phyloP scores from a whole-genome alignment of 1,284 basidiomycete species.

The Microbotryomycetes sp. region DNA sequence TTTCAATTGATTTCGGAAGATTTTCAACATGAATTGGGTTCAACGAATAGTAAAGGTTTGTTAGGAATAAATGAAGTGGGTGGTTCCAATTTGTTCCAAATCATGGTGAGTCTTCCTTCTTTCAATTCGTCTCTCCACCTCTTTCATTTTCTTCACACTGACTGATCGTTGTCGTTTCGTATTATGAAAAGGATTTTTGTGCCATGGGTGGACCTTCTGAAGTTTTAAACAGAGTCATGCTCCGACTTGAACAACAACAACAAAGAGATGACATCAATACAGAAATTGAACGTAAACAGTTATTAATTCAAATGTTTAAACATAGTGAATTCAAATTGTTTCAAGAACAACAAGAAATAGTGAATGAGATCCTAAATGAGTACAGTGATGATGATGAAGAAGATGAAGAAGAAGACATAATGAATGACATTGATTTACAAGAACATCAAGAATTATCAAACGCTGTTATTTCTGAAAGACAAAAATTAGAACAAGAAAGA shows the following conservation, averaged over 20 bases:
- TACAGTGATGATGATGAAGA: not conserved
- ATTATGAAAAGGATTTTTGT: slow-evolving; percentile 15
- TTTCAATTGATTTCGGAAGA: slow-evolving; percentile 29
- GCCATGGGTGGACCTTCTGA: slow-evolving; percentile 23
- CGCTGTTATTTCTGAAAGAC: not conserved
- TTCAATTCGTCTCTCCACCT: not conserved
- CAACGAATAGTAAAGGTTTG: slow-evolving; percentile 20
- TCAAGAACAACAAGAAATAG: not conserved
- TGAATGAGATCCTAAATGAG: not conserved
- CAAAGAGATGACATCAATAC: slow-evolving; percentile 15
- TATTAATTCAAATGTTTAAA: not conserved
- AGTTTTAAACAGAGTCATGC: slow-evolving; percentile 22
- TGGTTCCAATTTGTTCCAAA: slow-evolving; percentile 26
- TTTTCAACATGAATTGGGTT: slow-evolving; percentile 29
- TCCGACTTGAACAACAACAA: slow-evolving; percentile 25
- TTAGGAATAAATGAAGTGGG: slow-evolving; percentile 27
- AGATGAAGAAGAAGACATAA: not conserved
- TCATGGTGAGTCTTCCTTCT: slow-evolving; percentile 14
- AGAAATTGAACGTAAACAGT: slow-evolving; percentile 6
- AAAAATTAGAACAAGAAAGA: not conserved
- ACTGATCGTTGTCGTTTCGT: not conserved
- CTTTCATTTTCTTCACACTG: not conserved
- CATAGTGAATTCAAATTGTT: not conserved
- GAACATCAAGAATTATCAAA: not conserved
- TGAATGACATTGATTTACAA: not conserved